phyloP scores from a whole-genome alignment of 179 eudicot species.

The Carnegiea gigantea region DNA sequence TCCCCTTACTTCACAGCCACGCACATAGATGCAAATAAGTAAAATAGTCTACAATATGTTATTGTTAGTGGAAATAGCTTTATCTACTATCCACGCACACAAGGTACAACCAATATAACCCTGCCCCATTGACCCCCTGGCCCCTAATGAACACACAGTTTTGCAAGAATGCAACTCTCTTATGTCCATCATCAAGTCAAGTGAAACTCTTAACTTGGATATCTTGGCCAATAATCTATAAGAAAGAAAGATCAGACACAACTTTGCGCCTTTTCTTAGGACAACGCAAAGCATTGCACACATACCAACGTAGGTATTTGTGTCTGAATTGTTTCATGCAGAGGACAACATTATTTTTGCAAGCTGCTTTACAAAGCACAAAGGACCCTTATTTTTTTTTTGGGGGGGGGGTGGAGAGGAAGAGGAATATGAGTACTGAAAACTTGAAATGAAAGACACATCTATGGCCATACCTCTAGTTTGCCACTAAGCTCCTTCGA shows the following conservation, averaged over 20 bases:
- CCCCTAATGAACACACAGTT: background rate
- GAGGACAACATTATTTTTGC: too few species aligned
- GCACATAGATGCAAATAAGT: too few species aligned
- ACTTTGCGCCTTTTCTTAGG: background rate
- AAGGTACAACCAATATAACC: too few species aligned
- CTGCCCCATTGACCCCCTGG: too few species aligned
- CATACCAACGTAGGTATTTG: background rate
- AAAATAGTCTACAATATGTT: too few species aligned
- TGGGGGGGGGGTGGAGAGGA: background rate
- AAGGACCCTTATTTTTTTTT: background rate
- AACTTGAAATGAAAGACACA: background rate
- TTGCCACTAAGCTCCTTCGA: constrained; percentile 61
- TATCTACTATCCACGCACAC: too few species aligned
- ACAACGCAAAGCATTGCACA: background rate
- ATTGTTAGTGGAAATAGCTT: too few species aligned
- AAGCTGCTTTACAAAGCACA: background rate
- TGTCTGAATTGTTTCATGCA: background rate
- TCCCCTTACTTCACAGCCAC: too few species aligned
- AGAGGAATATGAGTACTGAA: background rate
- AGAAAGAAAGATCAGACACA: background rate
- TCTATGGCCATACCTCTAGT: constrained; percentile 41
- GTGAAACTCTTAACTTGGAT: too few species aligned
- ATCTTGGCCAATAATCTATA: background rate
- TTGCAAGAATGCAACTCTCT: background rate
- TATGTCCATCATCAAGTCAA: too few species aligned